A percentile compares a stretch with the other conserved stretches of the same genome.
phyloP scores from a whole-genome alignment of 129 eudicot genomes.

The Saposhnikovia divaricata region DNA sequence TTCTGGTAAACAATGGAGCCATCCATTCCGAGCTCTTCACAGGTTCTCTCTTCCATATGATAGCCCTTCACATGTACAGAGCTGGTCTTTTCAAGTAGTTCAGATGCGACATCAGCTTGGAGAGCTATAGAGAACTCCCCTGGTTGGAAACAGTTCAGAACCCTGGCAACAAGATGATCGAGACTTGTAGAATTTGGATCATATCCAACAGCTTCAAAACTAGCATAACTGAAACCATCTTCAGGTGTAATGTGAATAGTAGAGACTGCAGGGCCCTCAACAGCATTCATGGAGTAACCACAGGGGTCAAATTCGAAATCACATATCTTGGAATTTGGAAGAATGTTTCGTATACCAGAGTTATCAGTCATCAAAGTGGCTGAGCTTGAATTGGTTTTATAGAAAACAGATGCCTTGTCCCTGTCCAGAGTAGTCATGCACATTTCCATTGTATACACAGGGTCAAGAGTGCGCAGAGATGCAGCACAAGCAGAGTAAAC shows the following conservation, averaged over 20 bases:
- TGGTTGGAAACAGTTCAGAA: conserved; percentile 44
- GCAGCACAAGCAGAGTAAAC: conserved; percentile 43
- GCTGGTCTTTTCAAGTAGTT: conserved; percentile 15
- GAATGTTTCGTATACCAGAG: conserved; percentile 49
- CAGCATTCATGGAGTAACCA: conserved; percentile 59
- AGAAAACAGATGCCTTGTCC: conserved; percentile 51
- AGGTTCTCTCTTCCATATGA: conserved; percentile 16
- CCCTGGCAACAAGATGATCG: conserved; percentile 31
- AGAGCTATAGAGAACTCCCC: conserved; percentile 42
- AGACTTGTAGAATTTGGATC: conserved; percentile 21
- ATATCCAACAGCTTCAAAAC: conserved; percentile 56
- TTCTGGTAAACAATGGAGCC: conserved; percentile 38
- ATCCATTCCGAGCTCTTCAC: conserved; percentile 32
- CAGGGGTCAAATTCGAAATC: conserved; percentile 65
- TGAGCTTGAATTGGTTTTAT: conserved; percentile 29
- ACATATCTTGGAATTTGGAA: conserved; percentile 43
- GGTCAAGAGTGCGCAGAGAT: conserved; percentile 13
- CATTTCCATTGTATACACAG: conserved; percentile 49
- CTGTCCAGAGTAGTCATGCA: conserved; percentile 50
- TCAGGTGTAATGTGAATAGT: conserved; percentile 56
- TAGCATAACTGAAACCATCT: conserved; percentile 58
- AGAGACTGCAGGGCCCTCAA: conserved; percentile 45
- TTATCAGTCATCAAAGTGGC: conserved; percentile 33
- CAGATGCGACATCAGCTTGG: conserved; percentile 24
- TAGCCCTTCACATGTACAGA: conserved; percentile 21